Evolutionary conservation across 2,329 filamentous ascomycete species (phyloP), one percentile per base, ranked within the genome.

Genomic region (Ascochyta koolunga): DNA sequence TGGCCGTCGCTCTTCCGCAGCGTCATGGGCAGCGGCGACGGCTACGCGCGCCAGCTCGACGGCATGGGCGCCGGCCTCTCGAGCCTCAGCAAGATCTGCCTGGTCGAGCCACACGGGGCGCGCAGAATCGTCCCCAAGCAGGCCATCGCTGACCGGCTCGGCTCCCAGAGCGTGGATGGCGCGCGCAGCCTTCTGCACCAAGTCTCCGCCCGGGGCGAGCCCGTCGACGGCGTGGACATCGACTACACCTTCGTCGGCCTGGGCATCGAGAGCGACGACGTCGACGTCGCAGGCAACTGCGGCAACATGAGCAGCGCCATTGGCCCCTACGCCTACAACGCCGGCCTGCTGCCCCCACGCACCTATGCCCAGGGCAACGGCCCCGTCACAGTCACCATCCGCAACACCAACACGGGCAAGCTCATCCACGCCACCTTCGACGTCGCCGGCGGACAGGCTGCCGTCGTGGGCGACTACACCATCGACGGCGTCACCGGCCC

Each of bases 261-360:
- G 6, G 88, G 88, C 2, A 82, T 91, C 48, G 82, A 82, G 46
- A 80, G 87, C 61, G 76, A 77, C 4, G 74, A 77, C 27, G 79
- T 91, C 2, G 88, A 91, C 64, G 82, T 84, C 64, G 84, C 86
- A 0, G 85, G 87, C 21, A 91, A 90, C 63, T 91, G 88, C 67
- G 89, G 89, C n/a, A 91, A 91, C 69, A 88, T 91, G 86, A 84
- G 91, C 43, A 89, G 88, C 0, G 88, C 89, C 0, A 59, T 66
- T 39, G 89, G 88, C 0, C 88, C 89, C 0, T 87, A 84, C 65
- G 85, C 85, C 2, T 76, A 86, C 67, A 75, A 90, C 74, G 71
- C 79, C 21, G 78, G 81, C 2, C 58, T 88, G 1, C 73, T 84
- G 51, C 73, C 49, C 27, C 56, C 70, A 8, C 57, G 13, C 56